phyloP scores from a whole-genome alignment of 495 filamentous ascomycete genomes.

The Corynascus novoguineensis region DNA sequence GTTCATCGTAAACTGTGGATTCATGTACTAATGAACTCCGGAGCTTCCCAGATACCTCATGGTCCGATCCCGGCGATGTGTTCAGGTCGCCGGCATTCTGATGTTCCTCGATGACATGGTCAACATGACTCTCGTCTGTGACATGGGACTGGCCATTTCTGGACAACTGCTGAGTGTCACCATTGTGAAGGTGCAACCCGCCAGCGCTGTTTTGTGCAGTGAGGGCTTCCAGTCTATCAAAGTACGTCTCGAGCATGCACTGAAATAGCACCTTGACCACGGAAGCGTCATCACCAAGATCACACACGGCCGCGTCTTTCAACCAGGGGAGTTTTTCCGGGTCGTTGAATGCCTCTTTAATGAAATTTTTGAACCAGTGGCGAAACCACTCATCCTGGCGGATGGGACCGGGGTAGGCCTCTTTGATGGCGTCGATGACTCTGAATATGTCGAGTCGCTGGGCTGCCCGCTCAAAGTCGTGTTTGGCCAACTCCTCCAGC shows the following conservation, averaged over 20 bases:
- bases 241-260: constrained; percentile 12
- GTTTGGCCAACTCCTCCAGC: constrained; percentile 16
- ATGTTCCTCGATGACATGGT: too few relatives aligned
- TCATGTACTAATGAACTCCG: too few relatives aligned
- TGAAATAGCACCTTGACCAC: constrained; percentile 12
- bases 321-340: background rate
- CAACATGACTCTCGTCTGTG: too few relatives aligned
- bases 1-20: too few relatives aligned
- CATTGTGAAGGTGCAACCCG: too few relatives aligned
- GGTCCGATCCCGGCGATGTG: too few relatives aligned
- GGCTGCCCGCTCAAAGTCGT: constrained; percentile 15
- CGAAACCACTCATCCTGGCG: constrained; percentile 23
- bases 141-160: too few relatives aligned
- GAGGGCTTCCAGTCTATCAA: background rate
- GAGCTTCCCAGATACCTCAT: too few relatives aligned
- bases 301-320: background rate
- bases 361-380: constrained; percentile 13
- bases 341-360: constrained; percentile 17
- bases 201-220: background rate
- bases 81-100: too few relatives aligned
- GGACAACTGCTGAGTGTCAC: too few relatives aligned
- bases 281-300: background rate
- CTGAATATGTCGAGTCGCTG: constrained; percentile 12
- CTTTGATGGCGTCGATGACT: constrained; percentile 20
- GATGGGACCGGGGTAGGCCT: constrained; percentile 9